Conservation (phyloP, 345 rosid genomes). For the Gossypium rotundifolium region DNA sequence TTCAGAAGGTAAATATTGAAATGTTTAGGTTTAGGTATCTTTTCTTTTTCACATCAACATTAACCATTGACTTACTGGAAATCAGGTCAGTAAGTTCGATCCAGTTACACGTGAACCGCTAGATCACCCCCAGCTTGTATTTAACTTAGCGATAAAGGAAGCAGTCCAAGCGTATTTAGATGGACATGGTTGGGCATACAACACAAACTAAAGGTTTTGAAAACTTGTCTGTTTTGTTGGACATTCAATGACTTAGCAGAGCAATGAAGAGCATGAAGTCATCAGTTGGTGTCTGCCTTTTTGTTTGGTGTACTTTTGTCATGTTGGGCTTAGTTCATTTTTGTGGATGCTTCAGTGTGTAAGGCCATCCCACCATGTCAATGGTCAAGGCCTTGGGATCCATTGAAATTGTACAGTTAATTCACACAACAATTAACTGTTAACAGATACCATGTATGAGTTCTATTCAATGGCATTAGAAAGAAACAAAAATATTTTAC, state of each 20-base stretch:
- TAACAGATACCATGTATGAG: conserved; percentile 5
- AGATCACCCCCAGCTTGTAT: conserved; percentile 41
- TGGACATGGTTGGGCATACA: conserved; percentile 81
- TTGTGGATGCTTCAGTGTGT: neutral
- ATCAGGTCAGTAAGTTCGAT: conserved; percentile 81
- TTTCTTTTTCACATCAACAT: neutral
- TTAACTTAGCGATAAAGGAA: conserved; percentile 80
- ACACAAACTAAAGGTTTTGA: conserved; percentile 16
- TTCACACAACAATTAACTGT: neutral
- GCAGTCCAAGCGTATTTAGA: conserved; percentile 77
- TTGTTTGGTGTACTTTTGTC: neutral
- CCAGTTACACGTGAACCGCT: conserved; percentile 76
- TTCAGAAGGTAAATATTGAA: conserved; percentile 48
- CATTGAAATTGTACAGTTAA: conserved; percentile 18
- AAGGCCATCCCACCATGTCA: neutral
- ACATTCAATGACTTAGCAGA: neutral
- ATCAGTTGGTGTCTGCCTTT: neutral
- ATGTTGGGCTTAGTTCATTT: neutral
- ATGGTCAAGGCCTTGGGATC: neutral
- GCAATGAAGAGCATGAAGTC: neutral
- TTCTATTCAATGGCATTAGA: neutral
- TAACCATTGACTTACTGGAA: neutral
- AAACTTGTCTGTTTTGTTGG: neutral
- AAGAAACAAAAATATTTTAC: neutral
- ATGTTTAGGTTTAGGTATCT: neutral